A percentile compares a stretch with the other conserved stretches of the same genome.
Evolutionary conservation across 73 alveolate species (phyloP).

Genomic region (Stentor coeruleus): DNA sequence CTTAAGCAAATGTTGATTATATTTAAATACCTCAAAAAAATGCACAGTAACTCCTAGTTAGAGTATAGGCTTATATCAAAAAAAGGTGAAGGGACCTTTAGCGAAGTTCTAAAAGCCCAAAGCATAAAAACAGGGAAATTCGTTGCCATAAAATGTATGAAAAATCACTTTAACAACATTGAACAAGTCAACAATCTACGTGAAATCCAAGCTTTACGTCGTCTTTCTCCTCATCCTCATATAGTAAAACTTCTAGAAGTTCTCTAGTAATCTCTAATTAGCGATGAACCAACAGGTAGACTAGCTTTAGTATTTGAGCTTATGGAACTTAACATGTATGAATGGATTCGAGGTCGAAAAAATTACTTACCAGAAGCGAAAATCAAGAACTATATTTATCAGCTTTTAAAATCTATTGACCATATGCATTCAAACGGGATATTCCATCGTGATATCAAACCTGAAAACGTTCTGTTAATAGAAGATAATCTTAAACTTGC

Average conservation of each 20-base stretch:
- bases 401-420: slow-evolving; percentile 87
- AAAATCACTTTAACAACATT: slow-evolving; percentile 75
- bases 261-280: slow-evolving; percentile 24
- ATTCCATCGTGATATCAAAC: slow-evolving; percentile 92
- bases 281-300: slow-evolving; percentile 96
- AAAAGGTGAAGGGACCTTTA: slow-evolving; percentile 94
- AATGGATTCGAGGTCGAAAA: slow-evolving; percentile 67
- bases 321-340: slow-evolving; percentile 95
- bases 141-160: slow-evolving; percentile 86
- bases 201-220: slow-evolving; percentile 51
- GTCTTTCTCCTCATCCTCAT: slow-evolving; percentile 87
- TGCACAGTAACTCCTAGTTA: slow-evolving; percentile 32
- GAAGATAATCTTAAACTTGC: slow-evolving; percentile 77
- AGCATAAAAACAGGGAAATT: slow-evolving; percentile 77
- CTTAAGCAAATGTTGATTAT: too few species aligned
- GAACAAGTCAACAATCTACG: slow-evolving; percentile 71
- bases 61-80: slow-evolving; percentile 22
- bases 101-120: slow-evolving; percentile 97
- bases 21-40: too few species aligned
- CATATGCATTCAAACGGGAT: slow-evolving; percentile 97
- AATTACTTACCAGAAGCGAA: neutral
- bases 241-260: slow-evolving; percentile 83
- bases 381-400: slow-evolving; percentile 29
- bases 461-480: slow-evolving; percentile 48
- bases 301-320: slow-evolving; percentile 95